Evolutionary conservation across 345 rosid genomes (phyloP).

Genomic region (Pugionium cornutum): DNA sequence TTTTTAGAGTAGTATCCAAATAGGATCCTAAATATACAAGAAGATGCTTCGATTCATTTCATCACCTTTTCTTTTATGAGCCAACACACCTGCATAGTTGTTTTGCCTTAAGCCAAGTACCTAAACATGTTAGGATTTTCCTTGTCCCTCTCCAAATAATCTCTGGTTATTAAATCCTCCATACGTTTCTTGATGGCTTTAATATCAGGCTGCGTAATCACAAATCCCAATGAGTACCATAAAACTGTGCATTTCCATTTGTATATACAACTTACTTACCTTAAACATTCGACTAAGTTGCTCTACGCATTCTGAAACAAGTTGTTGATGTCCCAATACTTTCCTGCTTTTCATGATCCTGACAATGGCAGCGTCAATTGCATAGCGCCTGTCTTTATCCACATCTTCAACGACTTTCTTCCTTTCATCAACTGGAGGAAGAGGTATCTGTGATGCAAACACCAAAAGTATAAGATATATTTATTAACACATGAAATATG

Average conservation of each 20-base stretch:
- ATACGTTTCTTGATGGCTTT: slow-evolving; percentile 94
- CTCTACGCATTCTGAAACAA: slow-evolving; percentile 87
- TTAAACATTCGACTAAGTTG: slow-evolving; percentile 95
- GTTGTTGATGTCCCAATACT: slow-evolving; percentile 77
- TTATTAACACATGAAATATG: neutral
- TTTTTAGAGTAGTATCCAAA: slow-evolving; percentile 14
- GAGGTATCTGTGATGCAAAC: slow-evolving; percentile 68
- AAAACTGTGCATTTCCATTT: too few species aligned
- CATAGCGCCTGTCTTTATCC: slow-evolving; percentile 85
- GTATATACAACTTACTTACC: slow-evolving; percentile 42
- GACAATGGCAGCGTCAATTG: slow-evolving; percentile 96
- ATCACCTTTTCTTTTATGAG: neutral
- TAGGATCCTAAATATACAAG: slow-evolving; percentile 39
- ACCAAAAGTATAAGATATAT: neutral
- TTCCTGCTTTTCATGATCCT: slow-evolving; percentile 97
- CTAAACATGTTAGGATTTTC: slow-evolving; percentile 68
- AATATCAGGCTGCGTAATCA: slow-evolving; percentile 76
- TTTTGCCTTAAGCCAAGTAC: slow-evolving; percentile 63
- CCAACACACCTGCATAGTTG: slow-evolving; percentile 19
- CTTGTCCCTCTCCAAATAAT: slow-evolving; percentile 89
- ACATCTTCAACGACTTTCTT: slow-evolving; percentile 93
- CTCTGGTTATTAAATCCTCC: slow-evolving; percentile 85
- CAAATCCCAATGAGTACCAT: neutral
- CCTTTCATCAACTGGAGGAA: slow-evolving; percentile 91
- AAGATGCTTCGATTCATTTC: slow-evolving; percentile 21